phyloP scores from a whole-genome alignment of 2,329 filamentous ascomycete species.

The Phialophora tarda region DNA sequence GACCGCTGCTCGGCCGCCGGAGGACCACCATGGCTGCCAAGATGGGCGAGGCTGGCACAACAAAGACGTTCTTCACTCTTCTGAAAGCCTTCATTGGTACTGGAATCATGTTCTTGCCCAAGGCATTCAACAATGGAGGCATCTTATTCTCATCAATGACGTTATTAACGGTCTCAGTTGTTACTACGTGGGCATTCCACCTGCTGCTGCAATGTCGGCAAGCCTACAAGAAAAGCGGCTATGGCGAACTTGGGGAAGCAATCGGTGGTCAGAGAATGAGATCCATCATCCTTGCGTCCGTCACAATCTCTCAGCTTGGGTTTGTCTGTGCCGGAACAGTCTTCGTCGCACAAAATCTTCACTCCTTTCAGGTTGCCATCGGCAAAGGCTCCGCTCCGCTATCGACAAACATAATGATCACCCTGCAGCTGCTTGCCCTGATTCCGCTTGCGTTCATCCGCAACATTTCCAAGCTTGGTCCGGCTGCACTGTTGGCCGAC shows the following conservation, averaged over 20 bases:
- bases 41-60: constrained; percentile 68
- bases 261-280: constrained; percentile 70
- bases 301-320: constrained; percentile 75
- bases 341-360: constrained; percentile 76
- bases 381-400: constrained; percentile 55
- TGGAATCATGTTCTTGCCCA: constrained; percentile 81
- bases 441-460: constrained; percentile 72
- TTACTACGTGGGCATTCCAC: constrained; percentile 74
- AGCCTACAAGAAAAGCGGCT: constrained; percentile 67
- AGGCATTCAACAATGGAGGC: constrained; percentile 78
- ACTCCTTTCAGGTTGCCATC: constrained; percentile 70
- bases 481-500: constrained; percentile 71
- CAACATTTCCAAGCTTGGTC: constrained; percentile 76
- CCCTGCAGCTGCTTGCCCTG: constrained; percentile 67
- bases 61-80: constrained; percentile 77
- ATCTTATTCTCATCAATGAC: constrained; percentile 75
- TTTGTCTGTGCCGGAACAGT: constrained; percentile 80
- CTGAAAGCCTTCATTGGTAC: constrained; percentile 80
- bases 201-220: constrained; percentile 71
- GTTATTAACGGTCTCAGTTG: constrained; percentile 66
- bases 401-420: constrained; percentile 66
- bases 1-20: constrained; percentile 65
- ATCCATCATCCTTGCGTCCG: constrained; percentile 69
- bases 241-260: constrained; percentile 73
- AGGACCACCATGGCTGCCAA: constrained; percentile 47